Evolutionary conservation across 177 flowering plant genomes (phyloP).

Genomic region (Vitis hybrid): DNA sequence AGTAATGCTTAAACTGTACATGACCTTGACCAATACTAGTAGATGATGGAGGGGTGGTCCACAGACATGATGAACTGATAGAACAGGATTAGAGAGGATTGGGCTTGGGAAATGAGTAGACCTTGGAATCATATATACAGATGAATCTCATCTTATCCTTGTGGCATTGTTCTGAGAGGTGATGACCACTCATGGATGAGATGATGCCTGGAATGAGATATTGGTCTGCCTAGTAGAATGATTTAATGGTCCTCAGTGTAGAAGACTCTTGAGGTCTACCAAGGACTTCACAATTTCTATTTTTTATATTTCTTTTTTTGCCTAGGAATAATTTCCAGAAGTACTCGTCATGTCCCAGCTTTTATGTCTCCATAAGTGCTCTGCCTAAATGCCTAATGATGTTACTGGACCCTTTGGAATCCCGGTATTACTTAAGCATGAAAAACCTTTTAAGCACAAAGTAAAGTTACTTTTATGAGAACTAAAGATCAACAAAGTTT

Average conservation of each 20-base stretch:
- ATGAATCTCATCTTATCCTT: not conserved
- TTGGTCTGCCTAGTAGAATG: not conserved
- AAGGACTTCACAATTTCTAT: not conserved
- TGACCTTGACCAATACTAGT: not conserved
- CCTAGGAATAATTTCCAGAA: not conserved
- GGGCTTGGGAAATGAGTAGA: not conserved
- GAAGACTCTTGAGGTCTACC: slow-evolving; percentile 2
- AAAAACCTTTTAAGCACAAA: not conserved
- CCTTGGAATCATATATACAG: not conserved
- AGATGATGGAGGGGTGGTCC: not conserved
- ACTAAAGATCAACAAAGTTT: not conserved
- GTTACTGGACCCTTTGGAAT: slow-evolving; percentile 11
- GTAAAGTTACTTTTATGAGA: not conserved
- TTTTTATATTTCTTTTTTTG: not conserved
- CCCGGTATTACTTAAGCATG: not conserved
- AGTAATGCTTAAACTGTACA: not conserved
- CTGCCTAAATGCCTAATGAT: slow-evolving; percentile 6
- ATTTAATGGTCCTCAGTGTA: slow-evolving; percentile 13
- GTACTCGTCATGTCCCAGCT: not conserved
- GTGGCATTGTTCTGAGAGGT: slow-evolving; percentile 2
- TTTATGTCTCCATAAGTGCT: too few relatives aligned
- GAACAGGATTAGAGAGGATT: not conserved
- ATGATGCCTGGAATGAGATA: slow-evolving; percentile 3
- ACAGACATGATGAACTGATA: slow-evolving; percentile 6
- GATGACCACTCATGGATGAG: not conserved